Conservation (phyloP, 345 rosid genomes). For the Syzygium grande region DNA sequence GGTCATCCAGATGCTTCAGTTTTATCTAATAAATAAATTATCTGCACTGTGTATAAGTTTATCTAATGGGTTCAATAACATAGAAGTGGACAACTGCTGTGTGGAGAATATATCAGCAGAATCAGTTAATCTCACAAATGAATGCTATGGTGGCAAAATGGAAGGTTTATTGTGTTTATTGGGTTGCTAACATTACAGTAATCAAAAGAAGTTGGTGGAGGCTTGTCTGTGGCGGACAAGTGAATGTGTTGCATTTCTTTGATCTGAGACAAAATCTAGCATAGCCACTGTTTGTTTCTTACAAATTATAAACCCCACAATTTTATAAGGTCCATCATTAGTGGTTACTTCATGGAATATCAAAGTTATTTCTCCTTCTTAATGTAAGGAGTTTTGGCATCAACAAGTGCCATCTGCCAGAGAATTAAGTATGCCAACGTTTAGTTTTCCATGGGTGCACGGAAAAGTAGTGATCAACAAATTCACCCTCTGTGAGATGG, state of each 20-base stretch:
- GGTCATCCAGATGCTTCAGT: background rate
- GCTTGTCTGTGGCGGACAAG: background rate
- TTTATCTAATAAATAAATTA: background rate
- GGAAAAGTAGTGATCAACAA: background rate
- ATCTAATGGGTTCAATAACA: background rate
- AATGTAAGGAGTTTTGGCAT: background rate
- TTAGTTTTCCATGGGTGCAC: background rate
- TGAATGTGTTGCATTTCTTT: background rate
- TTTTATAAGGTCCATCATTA: background rate
- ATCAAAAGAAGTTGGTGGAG: background rate
- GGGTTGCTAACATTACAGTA: background rate
- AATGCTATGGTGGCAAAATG: background rate
- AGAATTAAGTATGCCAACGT: background rate
- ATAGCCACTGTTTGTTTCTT: background rate
- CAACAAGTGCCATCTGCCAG: background rate
- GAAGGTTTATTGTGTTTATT: background rate
- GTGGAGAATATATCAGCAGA: background rate
- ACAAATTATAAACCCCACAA: background rate
- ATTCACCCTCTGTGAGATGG: background rate
- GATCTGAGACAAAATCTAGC: background rate
- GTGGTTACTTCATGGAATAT: background rate
- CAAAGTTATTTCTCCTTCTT: background rate
- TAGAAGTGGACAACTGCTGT: background rate
- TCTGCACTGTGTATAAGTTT: background rate
- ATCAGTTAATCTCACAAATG: background rate